Evolutionary conservation across 352 stramenopile species (phyloP).

Genomic region (Globisporangium viniferum): DNA sequence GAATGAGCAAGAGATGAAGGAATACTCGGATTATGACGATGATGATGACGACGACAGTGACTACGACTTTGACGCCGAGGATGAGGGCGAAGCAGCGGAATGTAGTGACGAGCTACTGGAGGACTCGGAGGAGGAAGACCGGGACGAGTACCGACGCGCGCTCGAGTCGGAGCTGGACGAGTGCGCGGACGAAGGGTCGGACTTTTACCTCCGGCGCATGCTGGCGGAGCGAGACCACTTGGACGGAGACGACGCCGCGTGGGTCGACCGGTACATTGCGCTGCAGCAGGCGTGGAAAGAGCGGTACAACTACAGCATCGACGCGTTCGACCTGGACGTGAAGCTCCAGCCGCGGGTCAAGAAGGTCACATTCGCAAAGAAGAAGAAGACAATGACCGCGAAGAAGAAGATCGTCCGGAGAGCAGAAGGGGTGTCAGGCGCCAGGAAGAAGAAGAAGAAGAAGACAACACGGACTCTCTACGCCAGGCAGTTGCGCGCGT

Average conservation of each 20-base stretch:
- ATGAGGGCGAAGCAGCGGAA: slow-evolving; percentile 2
- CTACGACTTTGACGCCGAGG: slow-evolving; percentile 21
- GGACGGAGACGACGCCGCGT: slow-evolving; percentile 12
- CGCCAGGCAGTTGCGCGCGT: not conserved
- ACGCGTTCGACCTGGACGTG: slow-evolving; percentile 12
- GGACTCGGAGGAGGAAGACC: slow-evolving; percentile 19
- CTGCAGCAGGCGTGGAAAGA: slow-evolving; percentile 14
- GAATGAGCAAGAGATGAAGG: not conserved
- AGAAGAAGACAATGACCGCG: not conserved
- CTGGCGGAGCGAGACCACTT: slow-evolving; percentile 6
- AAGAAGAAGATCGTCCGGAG: not conserved
- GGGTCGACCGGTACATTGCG: slow-evolving; percentile 13
- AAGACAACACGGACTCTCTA: not conserved
- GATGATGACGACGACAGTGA: slow-evolving; percentile 23
- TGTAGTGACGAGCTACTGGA: not conserved
- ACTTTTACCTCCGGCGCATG: slow-evolving; percentile 16
- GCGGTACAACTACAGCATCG: slow-evolving; percentile 10
- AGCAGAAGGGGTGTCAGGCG: not conserved
- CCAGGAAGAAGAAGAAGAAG: slow-evolving; percentile 2
- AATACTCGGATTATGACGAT: not conserved
- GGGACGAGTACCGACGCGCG: slow-evolving; percentile 10
- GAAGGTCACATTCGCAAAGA: not conserved
- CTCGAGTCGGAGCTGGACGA: slow-evolving; percentile 31
- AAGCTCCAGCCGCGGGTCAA: not conserved
- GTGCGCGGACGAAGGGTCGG: slow-evolving; percentile 13